Evolutionary conservation across 1,139 yeast genomes (phyloP).

Genomic region (Saccharomyces hybrid): DNA sequence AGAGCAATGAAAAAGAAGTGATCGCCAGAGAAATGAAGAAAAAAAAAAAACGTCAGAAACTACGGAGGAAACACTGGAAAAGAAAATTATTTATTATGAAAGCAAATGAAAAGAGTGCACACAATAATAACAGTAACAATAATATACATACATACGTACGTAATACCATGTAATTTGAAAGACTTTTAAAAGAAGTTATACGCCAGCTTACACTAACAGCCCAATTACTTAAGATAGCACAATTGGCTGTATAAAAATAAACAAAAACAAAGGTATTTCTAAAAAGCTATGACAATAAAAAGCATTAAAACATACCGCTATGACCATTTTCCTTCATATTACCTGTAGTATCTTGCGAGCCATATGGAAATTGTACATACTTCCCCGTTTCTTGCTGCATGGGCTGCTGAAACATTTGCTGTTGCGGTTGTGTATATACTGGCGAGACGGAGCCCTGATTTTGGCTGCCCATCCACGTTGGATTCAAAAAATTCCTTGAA

Average conservation of each 20-base stretch:
- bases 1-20: slow-evolving; percentile 28
- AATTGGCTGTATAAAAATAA: too few relatives aligned
- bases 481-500: background rate
- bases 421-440: background rate
- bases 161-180: background rate
- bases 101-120: background rate
- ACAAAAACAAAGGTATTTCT: too few relatives aligned
- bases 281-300: background rate
- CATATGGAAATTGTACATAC: background rate
- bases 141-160: background rate
- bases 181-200: background rate
- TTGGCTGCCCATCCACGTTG: background rate
- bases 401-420: background rate
- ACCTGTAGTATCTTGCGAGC: background rate
- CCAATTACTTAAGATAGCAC: background rate
- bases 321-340: background rate
- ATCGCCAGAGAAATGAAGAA: background rate
- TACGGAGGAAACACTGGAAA: background rate
- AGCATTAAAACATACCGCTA: background rate
- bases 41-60: background rate
- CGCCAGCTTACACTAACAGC: background rate
- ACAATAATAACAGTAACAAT: background rate
- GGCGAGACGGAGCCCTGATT: background rate
- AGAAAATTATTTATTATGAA: background rate
- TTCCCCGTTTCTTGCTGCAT: background rate